A percentile compares a stretch with the other conserved stretches of the same genome.
Evolutionary conservation across 208 protist genomes (phyloP).

Genomic region (Ichthyophonus hoferi): DNA sequence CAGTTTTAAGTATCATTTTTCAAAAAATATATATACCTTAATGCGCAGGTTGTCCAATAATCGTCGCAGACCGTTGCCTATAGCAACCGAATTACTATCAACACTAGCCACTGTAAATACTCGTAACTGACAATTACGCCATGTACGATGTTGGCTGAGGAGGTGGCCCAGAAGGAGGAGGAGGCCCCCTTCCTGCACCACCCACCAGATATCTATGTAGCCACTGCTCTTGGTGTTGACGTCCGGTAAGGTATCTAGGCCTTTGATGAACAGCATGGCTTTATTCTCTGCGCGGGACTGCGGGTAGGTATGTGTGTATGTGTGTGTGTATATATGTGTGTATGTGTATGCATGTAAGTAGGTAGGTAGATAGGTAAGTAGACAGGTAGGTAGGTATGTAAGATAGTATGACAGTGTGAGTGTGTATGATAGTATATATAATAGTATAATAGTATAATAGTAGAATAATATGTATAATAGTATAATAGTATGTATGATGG

Average conservation of each 20-base stretch:
- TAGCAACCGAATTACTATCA: slow-evolving; percentile 30
- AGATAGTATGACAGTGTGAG: neutral
- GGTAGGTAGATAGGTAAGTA: neutral
- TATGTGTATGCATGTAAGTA: neutral
- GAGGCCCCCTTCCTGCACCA: slow-evolving; percentile 58
- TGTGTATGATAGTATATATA: neutral
- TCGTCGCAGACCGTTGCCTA: slow-evolving; percentile 5
- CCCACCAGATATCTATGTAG: slow-evolving; percentile 60
- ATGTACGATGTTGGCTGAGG: slow-evolving; percentile 42
- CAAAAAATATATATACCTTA: neutral
- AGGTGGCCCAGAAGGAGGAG: slow-evolving; percentile 50
- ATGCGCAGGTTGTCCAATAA: slow-evolving; percentile 22
- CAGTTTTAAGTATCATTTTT: no score
- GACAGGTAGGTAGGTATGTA: neutral
- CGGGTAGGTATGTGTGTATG: neutral
- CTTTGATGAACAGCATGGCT: slow-evolving; percentile 29
- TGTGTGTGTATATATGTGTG: slow-evolving; percentile 20
- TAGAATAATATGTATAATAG: no score
- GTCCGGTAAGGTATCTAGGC: neutral
- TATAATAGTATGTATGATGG: no score
- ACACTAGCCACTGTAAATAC: slow-evolving; percentile 52
- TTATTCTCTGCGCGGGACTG: neutral
- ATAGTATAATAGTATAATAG: no score
- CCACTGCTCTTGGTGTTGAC: slow-evolving; percentile 1
- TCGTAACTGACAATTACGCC: slow-evolving; percentile 49